Base-by-base conservation (phyloP, 1,284 basidiomycete genomes). In the Coriolopsis trogii region DNA sequence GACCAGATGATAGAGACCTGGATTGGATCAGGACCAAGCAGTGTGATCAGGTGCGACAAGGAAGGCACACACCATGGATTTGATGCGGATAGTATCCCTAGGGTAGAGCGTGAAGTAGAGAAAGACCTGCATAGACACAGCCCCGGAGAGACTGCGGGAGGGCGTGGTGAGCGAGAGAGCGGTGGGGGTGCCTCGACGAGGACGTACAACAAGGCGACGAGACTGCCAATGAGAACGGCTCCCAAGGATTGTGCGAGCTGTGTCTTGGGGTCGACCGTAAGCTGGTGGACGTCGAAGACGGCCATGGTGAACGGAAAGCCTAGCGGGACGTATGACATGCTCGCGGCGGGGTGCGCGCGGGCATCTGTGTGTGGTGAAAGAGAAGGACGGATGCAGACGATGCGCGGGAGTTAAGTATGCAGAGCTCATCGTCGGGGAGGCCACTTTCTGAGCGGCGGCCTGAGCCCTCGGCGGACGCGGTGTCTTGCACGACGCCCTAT, bases 61-160 rank as follows among this genome's bases (percentile, higher is more conserved):
- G 43, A 43, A 10, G 23, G 34, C 13, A 53, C 59, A 15, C 13
- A 58, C 59, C 51, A 58, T 55, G 31, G 51, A 3, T 24, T 60
- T 60, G 28, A 53, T 47, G 6, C 41, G 42, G 6, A 43, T 9
- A 7, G 28, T 30, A 24, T 60, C 59, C 33, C 46, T 47, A 10
- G 55, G 56, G 29, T 60, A 60, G 15, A 57, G 24, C 28, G 53
- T 51, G 25, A 40, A 53, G 29, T 60, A 60, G 36, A 60, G 30
- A 33, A 58, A 51, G 38, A 47, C 51, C 45, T 60, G 59, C 58
- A 59, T 59, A 10, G 30, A 41, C 3, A 56, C 58, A 9, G 54
- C 58, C 10, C 58, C 58, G 16, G 58, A 59, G 6, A 59, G 54
- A 25, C 58, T 59, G 41, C 33, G n/a, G 4, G 12, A 26, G n/a